phyloP scores from a whole-genome alignment of 2,329 filamentous ascomycete species.

The Plectosphaerella cucumerina region DNA sequence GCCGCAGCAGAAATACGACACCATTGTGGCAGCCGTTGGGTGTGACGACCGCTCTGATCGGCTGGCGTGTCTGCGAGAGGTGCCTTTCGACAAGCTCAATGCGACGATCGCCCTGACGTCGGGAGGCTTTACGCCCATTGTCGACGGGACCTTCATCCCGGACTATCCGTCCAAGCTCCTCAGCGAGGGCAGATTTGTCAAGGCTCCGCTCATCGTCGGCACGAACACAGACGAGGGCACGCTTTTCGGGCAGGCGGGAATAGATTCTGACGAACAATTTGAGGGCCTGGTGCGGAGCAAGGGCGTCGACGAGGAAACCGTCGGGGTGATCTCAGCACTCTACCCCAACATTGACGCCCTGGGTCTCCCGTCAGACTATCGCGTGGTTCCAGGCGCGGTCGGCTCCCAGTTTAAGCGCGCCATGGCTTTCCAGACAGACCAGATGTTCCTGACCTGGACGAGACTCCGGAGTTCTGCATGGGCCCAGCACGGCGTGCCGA shows the following conservation, averaged over 20 bases:
- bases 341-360: neutral
- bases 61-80: neutral
- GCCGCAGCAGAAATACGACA: neutral
- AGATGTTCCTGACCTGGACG: neutral
- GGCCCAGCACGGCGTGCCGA: neutral
- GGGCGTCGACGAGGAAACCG: neutral
- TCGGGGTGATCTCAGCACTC: neutral
- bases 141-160: neutral
- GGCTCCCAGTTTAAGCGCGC: neutral
- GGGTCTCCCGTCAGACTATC: neutral
- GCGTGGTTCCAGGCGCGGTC: neutral
- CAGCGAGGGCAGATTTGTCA: neutral
- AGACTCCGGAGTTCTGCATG: neutral
- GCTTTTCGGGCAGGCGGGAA: neutral
- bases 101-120: neutral
- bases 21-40: neutral
- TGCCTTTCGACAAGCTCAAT: neutral
- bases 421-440: neutral
- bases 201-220: neutral
- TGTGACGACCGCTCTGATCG: neutral
- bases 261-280: neutral
- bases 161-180: neutral
- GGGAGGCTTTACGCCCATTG: neutral
- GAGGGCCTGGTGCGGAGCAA: neutral
- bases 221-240: neutral